Evolutionary conservation across 2,329 filamentous ascomycete species (phyloP), one percentile per base, ranked within the genome.

Genomic region (Claviceps lovelessii): DNA sequence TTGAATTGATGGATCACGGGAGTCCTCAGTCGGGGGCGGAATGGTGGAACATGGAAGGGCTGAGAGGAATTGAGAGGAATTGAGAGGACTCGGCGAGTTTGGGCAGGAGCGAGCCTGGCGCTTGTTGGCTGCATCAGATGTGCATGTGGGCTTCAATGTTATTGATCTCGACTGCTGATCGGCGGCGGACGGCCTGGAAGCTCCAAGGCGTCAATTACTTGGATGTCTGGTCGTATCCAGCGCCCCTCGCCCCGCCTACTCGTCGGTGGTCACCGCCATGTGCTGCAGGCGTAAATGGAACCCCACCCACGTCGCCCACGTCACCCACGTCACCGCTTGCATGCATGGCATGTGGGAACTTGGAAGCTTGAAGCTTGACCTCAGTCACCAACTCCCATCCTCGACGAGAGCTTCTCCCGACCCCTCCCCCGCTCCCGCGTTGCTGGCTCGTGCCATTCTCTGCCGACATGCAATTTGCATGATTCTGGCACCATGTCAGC

Each of bases 401-500:
- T 19, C 31, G 19, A 28, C 42, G 23, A 47, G 51, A n/a, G 33
- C 29, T 15, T 45, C 11, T 45, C 4, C 10, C 8, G 11, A 9
- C 39, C 42, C n/a, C 8, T 10, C 17, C 4, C 13, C 17, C 37
- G 19, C 33, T 35, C 13, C 28, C 46, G 23, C 19, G 19, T 23
- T 11, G 19, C 19, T 23, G 28, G 15, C 23, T 41, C 31, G 35
- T 31, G 10, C 44, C 15, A 4, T 17, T 52, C 42, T 13, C 45
- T 8, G 19, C 44, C 28, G 45, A 33, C 28, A 54, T 52, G 47
- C 19, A 28, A 11, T 28, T 41, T 5, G 46, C 17, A 44, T 45
- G 17, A 35, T 29, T 42, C 17, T 37, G 13, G 42, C 56, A 64
- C 41, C 57, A 85, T 84, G 81, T 85, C 81, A 61, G 79, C 80